Evolutionary conservation across 257 asterid species (phyloP), one percentile per base, ranked within the genome.

Genomic region (Plantago elongata): DNA sequence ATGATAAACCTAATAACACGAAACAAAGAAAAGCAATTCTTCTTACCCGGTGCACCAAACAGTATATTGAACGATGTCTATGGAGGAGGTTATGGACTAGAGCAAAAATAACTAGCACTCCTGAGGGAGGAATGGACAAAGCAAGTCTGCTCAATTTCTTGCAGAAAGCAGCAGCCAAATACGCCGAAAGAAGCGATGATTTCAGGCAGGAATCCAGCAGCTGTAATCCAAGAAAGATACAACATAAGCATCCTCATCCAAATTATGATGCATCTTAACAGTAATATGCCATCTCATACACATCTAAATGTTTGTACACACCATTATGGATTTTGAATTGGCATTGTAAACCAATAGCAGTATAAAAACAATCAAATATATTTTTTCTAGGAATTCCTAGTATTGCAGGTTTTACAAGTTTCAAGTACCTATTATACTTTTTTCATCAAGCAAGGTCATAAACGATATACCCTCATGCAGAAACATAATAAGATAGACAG

Each of bases 121-220:
- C 96, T 34, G 97, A 85, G 30, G 99, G 94, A 67, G 97, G 92
- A 54, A 81, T 81, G 54, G 76, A 70, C 67, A 87, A 85, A 18
- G 92, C 87, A 60, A 93, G 84, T 67, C 96, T 84, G 68, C 99
- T 87, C 77, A 93, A 68, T 72, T 83, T 93, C 81, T 93, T 93
- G 69, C 95, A 87, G 73, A 89, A 93, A 45, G 97, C 81, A 73
- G 97, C 94, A 42, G 96, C 95, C 81, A 89, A 77, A 79, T 93
- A 93, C 13, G 99, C 97, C 9, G 99, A 96, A 76, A 93, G 94
- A 68, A 89, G 94, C 22, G 97, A 80, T 52, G 99, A 93, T 71
- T 85, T 93, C 81, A 93, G 77, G 83, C 97, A 84, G 12, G 92
- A 83, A 76, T 93, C 99, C 65, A 93, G 83, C 66, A 93, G 96